Percentiles rank a stretch among this genome's conserved stretches.
These are phyloP conservation scores for Pestalotiopsis sp. DNA, from an alignment of 2,329 filamentous ascomycete species.

Conservation along the genomic window DNA sequence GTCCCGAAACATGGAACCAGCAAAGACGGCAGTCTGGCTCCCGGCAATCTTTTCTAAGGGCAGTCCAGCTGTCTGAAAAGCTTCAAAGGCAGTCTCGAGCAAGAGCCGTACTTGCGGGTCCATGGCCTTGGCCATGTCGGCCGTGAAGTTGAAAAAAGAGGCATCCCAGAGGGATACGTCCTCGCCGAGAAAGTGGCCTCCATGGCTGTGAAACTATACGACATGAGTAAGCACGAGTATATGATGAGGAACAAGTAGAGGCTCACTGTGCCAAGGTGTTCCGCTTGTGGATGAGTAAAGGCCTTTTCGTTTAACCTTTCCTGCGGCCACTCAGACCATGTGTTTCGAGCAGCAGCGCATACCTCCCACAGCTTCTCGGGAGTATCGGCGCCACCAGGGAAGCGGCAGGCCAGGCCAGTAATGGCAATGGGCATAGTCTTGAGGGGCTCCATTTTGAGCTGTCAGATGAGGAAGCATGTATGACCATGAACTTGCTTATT, in stretches of 20 bases:
- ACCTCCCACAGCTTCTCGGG: conserved; percentile 14
- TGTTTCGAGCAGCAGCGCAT: conserved; percentile 3
- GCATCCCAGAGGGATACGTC: conserved; percentile 11
- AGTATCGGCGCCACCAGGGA: conserved; percentile 9
- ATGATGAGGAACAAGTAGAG: not conserved
- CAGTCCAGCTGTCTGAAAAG: conserved; percentile 8
- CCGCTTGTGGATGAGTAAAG: conserved; percentile 6
- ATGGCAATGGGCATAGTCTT: conserved; percentile 14
- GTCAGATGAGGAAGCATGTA: not conserved
- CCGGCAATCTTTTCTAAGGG: conserved; percentile 8
- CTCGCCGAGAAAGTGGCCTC: conserved; percentile 4
- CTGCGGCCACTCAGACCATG: conserved; percentile 7
- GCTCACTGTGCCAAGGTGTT: conserved; percentile 10
- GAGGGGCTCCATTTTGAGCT: conserved; percentile 5
- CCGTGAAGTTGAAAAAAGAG: conserved; percentile 13
- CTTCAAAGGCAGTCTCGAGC: conserved; percentile 10
- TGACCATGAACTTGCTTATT: not conserved
- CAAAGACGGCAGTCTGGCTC: conserved; percentile 11
- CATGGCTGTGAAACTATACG: conserved; percentile 3
- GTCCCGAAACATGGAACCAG: conserved; percentile 5
- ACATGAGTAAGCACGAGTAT: not conserved
- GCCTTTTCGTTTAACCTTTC: not conserved
- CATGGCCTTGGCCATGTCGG: conserved; percentile 12
- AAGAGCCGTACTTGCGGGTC: conserved; percentile 9
- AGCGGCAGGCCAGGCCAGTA: conserved; percentile 14